Base-by-base conservation (phyloP, 345 rosid species). In the Diplotaxis tenuifolia region DNA sequence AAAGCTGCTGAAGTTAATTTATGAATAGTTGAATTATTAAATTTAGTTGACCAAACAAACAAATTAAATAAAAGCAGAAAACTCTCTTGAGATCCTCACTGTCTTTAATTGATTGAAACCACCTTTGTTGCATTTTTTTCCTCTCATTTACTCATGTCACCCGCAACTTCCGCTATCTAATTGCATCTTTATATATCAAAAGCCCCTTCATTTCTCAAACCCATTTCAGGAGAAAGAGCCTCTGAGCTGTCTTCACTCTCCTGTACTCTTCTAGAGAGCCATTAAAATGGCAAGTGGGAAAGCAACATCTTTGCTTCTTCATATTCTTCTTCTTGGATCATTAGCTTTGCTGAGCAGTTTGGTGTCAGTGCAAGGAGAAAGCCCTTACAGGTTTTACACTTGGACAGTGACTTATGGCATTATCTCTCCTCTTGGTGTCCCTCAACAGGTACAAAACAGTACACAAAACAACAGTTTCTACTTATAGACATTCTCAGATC, bases 331-430 rank as follows among this genome's bases (percentile, higher is more conserved):
- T 57, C 59, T 76, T 69, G 87, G 79, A 36, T 79, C 76, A 62
- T 71, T 86, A 78, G 85, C 84, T 78, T 63, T 88, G 31, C 65
- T 86, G 70, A 65, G 81, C 59, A 57, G 82, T 71, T 84, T 68
- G 65, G 69, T 75, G 16, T 1, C 68, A 36, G 96, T 87, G 57
- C 80, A 82, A 74, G 96, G 85, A 19, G 99, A 91, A 54, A 85
- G 88, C 72, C 97, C 97, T 2, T 94, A 91, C 79, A 83, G 78
- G 72, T 91, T 59, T 53, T 89, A 83, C 82, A 91, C 92, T 1
- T 94, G 99, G 99, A 91, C 91, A 12, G 96, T 85, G 5, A 88
- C 97, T 72, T 89, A 89, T 72, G 99, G 97, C 65, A 83, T 85
- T 66, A 73, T 86, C 69, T 85, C 86, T 72, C 88, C 94, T 34